These are phyloP conservation scores for Gossypium ekmanianum DNA, from an alignment of 345 rosid genomes.

Conservation along the genomic window DNA sequence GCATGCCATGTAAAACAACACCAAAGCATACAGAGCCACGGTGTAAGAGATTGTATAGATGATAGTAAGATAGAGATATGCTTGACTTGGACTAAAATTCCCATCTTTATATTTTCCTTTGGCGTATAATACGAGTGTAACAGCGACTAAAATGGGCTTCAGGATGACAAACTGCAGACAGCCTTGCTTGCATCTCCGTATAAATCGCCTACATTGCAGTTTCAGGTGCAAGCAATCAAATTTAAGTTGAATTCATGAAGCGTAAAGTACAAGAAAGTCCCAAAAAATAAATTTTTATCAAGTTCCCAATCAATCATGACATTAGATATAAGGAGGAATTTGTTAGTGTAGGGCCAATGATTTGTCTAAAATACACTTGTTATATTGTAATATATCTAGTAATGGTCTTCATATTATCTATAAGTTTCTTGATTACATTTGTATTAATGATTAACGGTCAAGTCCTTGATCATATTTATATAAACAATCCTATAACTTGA, in stretches of 20 bases:
- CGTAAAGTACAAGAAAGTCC: neutral
- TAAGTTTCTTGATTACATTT: neutral
- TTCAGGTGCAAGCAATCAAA: constrained; percentile 15
- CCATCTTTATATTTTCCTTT: constrained; percentile 96
- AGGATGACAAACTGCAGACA: constrained; percentile 95
- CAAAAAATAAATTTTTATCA: neutral
- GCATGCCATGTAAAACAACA: constrained; percentile 91
- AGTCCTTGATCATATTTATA: neutral
- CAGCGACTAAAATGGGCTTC: constrained; percentile 87
- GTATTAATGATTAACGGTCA: neutral
- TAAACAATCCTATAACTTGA: neutral
- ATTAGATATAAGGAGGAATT: neutral
- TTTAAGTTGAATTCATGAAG: constrained; percentile 11
- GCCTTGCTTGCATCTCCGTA: constrained; percentile 97
- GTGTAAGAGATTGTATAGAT: constrained; percentile 89
- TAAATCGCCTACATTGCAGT: constrained; percentile 65
- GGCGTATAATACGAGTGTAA: constrained; percentile 84
- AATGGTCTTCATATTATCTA: neutral
- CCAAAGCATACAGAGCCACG: constrained; percentile 81
- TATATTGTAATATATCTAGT: neutral
- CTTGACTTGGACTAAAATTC: constrained; percentile 82
- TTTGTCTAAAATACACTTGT: neutral
- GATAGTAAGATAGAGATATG: constrained; percentile 89
- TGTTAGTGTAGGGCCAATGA: neutral
- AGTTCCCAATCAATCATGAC: neutral